Conservation (phyloP, 139 green algal genomes). For the Chlamydomonas incerta region DNA sequence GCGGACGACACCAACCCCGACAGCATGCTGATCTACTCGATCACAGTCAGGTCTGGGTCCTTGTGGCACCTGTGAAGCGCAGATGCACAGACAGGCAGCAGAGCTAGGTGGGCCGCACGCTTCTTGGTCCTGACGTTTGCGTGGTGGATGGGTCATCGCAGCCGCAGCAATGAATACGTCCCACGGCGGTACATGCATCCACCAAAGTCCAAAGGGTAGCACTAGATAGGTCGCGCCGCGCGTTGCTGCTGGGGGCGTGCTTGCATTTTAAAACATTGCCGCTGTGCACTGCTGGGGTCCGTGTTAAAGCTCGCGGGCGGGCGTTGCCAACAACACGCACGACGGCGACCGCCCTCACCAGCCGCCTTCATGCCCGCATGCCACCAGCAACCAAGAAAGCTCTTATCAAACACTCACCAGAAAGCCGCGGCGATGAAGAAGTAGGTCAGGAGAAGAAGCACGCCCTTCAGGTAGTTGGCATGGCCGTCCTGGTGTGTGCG, state of each 20-base stretch:
- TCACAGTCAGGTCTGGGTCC: neutral
- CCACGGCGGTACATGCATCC: no score
- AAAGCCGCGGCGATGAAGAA: constrained; percentile 75
- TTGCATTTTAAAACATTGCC: no score
- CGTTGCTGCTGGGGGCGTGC: no score
- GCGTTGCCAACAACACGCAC: no score
- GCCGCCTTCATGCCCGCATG: neutral
- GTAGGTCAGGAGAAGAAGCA: constrained; percentile 80
- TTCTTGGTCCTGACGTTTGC: neutral
- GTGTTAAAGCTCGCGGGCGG: no score
- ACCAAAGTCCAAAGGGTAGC: no score
- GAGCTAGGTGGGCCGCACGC: neutral
- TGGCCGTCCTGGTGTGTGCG: constrained; percentile 64
- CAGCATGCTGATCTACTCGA: no score
- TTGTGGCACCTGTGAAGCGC: neutral
- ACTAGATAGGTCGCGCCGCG: no score
- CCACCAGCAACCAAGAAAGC: neutral
- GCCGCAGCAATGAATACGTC: no score
- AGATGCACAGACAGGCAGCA: neutral
- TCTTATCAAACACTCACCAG: constrained; percentile 42
- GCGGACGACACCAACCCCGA: no score
- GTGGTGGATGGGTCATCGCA: no score
- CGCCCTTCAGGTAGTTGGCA: constrained; percentile 83
- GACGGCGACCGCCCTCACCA: neutral
- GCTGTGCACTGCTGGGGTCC: no score